Conservation (phyloP, 345 rosid species). For the Gossypium stocksii region DNA sequence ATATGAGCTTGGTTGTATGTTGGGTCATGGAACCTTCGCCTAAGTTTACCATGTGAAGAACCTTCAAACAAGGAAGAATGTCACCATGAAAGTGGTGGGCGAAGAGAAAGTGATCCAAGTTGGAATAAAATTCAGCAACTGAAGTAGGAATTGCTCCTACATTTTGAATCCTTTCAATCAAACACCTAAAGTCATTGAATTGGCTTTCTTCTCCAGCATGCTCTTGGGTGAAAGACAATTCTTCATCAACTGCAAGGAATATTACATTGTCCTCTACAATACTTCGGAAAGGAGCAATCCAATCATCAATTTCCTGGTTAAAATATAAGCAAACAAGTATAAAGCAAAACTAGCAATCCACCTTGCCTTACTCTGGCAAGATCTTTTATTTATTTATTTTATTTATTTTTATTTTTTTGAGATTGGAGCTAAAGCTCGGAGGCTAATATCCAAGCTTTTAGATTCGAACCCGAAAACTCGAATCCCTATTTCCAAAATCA, state of each 20-base stretch:
- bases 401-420: neutral
- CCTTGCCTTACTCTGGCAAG: too few species aligned
- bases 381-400: too few species aligned
- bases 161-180: constrained; percentile 70
- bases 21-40: constrained; percentile 84
- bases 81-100: constrained; percentile 82
- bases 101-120: constrained; percentile 78
- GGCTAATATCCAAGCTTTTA: constrained; percentile 63
- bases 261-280: constrained; percentile 87
- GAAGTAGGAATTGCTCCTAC: constrained; percentile 68
- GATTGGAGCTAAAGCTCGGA: constrained; percentile 30
- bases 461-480: constrained; percentile 68
- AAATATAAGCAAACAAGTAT: neutral
- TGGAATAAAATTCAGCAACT: constrained; percentile 55
- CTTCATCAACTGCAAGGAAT: constrained; percentile 78
- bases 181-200: constrained; percentile 64
- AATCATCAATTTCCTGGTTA: neutral
- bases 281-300: constrained; percentile 32
- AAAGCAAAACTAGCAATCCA: neutral
- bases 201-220: constrained; percentile 82
- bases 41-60: constrained; percentile 73
- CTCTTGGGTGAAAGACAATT: constrained; percentile 69
- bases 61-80: constrained; percentile 47
- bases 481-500: constrained; percentile 24
- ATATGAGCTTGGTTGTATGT: constrained; percentile 73